Evolutionary conservation across 495 filamentous ascomycete species (phyloP), one percentile per base, ranked within the genome.

Genomic region (Trypethelium eluteriae): DNA sequence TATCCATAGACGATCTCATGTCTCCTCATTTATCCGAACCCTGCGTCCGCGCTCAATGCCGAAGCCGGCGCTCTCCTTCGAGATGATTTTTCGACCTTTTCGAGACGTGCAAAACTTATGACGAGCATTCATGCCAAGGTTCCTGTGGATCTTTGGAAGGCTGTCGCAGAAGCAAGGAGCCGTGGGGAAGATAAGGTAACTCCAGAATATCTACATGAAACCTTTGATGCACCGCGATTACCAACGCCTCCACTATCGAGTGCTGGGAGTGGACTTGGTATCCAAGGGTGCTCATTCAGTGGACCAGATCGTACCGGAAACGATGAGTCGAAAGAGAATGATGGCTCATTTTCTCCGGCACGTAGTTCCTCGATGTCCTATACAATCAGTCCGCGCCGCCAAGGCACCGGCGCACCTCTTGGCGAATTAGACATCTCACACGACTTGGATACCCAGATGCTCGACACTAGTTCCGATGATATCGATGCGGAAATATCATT

Each of bases 1-100:
- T 5, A 41, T 57, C 16, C 35, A 50, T 57, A 84, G 82, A 89
- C 86, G 0, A 89, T 90, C 49, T 84, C 81, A 3, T 90, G 88
- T 75, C 80, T 90, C 44, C 79, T 90, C n/a, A 86, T 90, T 62
- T 81, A 87, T 62, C 88, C 88, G 6, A 90, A 90, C 70, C 87
- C 87, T 1, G 86, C 86, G 68, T 89, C 86, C 44, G 85, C 87
- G 11, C 79, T 90, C 50, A 90, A 90, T 71, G 83, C 85, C 12
- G 79, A 81, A 14, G 86, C 88, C 5, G 87, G 87, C 3, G 79
- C 81, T 18, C 70, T 89, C 62, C 78, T 88, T 2, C 80, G 82
- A 63, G 87, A 88, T 41, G 85, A 88, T 66, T 89, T 84, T 66
- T 79, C 78, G 12, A 80, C 78, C 2, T 90, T 85, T 73, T 79